Percentiles rank a stretch among this genome's conserved stretches.
phyloP scores from a whole-genome alignment of 306 rosid genomes.

The Castanopsis chinensis region DNA sequence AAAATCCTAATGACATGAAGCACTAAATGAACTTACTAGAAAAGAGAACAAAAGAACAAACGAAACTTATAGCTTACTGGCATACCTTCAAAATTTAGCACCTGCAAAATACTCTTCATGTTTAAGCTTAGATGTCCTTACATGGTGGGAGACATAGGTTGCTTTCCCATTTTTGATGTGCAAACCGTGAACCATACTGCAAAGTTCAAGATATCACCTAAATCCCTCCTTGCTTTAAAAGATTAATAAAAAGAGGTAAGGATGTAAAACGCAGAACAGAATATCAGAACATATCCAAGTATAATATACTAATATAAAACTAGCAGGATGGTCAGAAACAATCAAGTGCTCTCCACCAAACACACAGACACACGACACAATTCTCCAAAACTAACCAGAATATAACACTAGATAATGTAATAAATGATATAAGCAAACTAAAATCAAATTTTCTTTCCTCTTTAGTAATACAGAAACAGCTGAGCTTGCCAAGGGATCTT shows the following conservation, averaged over 20 bases:
- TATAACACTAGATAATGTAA: no score
- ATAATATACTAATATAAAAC: no score
- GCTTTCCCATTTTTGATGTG: constrained; percentile 94
- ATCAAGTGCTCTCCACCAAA: no score
- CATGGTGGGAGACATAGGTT: constrained; percentile 77
- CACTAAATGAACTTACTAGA: background rate
- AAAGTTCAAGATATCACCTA: constrained; percentile 16
- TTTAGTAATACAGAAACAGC: no score
- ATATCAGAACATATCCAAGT: background rate
- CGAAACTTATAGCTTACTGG: background rate
- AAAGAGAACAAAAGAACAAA: background rate
- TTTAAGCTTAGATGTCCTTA: constrained; percentile 77
- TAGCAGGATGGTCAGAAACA: no score
- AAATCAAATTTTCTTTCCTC: no score
- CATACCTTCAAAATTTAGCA: constrained; percentile 76
- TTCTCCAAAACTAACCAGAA: no score
- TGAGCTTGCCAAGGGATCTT: no score
- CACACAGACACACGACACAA: no score
- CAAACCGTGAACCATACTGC: constrained; percentile 92
- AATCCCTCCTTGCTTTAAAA: constrained; percentile 8
- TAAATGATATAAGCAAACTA: background rate
- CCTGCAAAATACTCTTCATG: constrained; percentile 85
- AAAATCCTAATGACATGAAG: background rate
- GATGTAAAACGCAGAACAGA: background rate
- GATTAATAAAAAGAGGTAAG: background rate